A percentile compares a stretch with the other conserved stretches of the same genome.
Conservation (phyloP, 148 eudicot genomes). For the Suaeda aralocaspica region DNA sequence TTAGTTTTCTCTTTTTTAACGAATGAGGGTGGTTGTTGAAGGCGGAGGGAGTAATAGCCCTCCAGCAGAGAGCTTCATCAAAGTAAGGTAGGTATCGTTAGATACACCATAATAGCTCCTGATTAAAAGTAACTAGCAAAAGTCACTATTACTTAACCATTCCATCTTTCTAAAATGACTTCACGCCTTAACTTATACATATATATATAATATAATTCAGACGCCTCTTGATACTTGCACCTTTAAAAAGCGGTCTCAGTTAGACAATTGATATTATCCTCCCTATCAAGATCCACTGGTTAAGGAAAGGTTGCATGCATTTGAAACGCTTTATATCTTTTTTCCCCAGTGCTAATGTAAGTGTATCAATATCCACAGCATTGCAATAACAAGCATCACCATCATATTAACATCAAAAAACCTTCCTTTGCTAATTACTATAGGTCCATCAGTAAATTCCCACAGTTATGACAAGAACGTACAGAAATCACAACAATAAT, state of each 20-base stretch:
- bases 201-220: too few species aligned
- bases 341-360: not conserved
- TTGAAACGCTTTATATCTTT: not conserved
- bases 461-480: not conserved
- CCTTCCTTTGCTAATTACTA: not conserved
- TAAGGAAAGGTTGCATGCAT: not conserved
- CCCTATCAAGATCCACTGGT: not conserved
- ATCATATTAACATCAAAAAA: not conserved
- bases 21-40: too few species aligned
- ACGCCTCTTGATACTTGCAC: not conserved
- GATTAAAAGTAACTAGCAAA: too few species aligned
- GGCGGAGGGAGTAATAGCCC: too few species aligned
- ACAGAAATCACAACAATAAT: slow-evolving; percentile 2
- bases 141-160: too few species aligned
- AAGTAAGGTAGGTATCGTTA: too few species aligned
- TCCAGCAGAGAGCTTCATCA: too few species aligned
- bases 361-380: not conserved
- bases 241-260: not conserved
- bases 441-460: not conserved
- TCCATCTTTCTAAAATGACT: too few species aligned
- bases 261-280: not conserved
- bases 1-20: too few species aligned
- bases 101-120: too few species aligned
- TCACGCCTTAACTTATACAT: too few species aligned
- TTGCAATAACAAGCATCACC: not conserved